Evolutionary conservation across 192 early-diverging fungal species (phyloP), one percentile per base, ranked within the genome.

Genomic region (Diversispora eburnea): DNA sequence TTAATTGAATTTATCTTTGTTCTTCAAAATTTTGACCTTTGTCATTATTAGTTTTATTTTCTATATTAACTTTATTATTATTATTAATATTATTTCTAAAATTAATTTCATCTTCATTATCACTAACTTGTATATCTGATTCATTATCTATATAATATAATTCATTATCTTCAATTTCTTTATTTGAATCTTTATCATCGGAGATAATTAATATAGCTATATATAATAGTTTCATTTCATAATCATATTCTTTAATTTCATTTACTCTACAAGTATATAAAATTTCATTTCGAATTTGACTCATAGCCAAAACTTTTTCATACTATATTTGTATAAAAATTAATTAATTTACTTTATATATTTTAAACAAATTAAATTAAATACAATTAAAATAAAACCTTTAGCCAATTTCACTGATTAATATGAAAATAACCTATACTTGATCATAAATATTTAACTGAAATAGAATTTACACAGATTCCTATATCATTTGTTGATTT

Each of bases 201-300:
- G 5, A 4, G 57, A 8, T n/a, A 70, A 57, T 70, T 54, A 17
- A 41, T 39, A 10, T 70, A 48, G 54, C 54, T n/a, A 70, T 56
- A 70, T 57, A 12, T 52, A 70, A 15, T 45, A n/a, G 33, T 42
- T 57, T 25, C 8, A 54, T n/a, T 57, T 57, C 10, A 33, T 54
- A 4, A 15, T 70, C 54, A 45, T 1, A 41, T 58, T 70, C 7
- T 42, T 56, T 7, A 57, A 6, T 25, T 4, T 67, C 5, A 19
- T 46, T 8, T 57, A 49, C 39, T 70, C 42, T 17, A 3, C 41
- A 5, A 20, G 25, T 55, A 45, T 20, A 54, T 57, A 70, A 54
- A 41, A 70, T 70, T 45, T 70, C 54, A 70, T 39, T 57, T n/a
- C 17, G n/a, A 3, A 70, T 17, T 57, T 70, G 39, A 57, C 68